Evolutionary conservation across 2,329 filamentous ascomycete genomes (phyloP), one percentile per base, ranked within the genome.

Genomic region (Escovopsis sp.): DNA sequence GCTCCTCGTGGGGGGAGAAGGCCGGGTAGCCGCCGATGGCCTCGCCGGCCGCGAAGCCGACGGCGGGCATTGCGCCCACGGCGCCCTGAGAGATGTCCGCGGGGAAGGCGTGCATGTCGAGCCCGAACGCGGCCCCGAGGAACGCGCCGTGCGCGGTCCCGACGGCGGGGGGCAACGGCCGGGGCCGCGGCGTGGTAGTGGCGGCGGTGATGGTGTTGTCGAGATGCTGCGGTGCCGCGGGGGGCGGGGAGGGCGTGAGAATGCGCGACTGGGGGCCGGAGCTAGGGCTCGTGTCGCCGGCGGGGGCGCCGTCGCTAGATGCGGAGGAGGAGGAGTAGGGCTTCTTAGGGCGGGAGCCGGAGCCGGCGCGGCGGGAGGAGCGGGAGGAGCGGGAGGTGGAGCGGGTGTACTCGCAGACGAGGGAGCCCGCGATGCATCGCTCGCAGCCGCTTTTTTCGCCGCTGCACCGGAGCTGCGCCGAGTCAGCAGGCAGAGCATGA

Each of bases 361-460:
- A 30, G 28, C 28, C 28, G 3, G 8, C 8, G 28, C 28, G 28
- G 7, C 28, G 28, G 28, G 28, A 30, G 28, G 28, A 11, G 35
- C 58, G 57, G 7, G 55, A 55, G 10, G 55, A 51, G 44, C 59
- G 58, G 36, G 55, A 54, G 15, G 54, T 52, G 2, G 56, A 55
- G 36, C 60, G 59, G 7, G 56, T 60, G 33, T 64, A 64, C 39
- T 60, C 57, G 47, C 61, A 64, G 19, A 43, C 38, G 38, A 60
- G 51, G 7, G 53, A 48, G 33, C 55, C 54, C 26, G 50, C 47
- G 28, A 53, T 43, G 46, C 61, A 64, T 12, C 60, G 51, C 33
- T 62, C 55, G 43, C 61, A 64, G 28, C 61, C 61, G 28, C 55
- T 52, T 47, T 59, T 63, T 37, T 62, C 59, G 33, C 61, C 61